Evolutionary conservation across 1,284 basidiomycete species (phyloP).

Genomic region (Vanrija pseudolonga): DNA sequence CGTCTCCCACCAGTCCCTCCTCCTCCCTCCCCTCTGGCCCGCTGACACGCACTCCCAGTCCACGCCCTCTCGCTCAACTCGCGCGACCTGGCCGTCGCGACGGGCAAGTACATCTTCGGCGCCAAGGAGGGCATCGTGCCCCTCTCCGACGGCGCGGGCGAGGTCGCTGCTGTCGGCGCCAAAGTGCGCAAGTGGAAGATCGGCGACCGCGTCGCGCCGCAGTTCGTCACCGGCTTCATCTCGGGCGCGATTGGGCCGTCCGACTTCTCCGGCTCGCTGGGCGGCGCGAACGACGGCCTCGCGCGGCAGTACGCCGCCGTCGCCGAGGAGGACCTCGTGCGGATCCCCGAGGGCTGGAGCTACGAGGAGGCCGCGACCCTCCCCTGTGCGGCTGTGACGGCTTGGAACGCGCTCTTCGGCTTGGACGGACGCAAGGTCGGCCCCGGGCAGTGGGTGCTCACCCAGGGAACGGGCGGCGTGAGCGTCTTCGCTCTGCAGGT

Average conservation of each 20-base stretch:
- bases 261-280: conserved; percentile 47
- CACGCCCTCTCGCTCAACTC: conserved; percentile 22
- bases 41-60: conserved; percentile 5
- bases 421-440: conserved; percentile 27
- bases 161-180: conserved; percentile 58
- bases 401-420: conserved; percentile 49
- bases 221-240: conserved; percentile 48
- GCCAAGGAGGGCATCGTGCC: conserved; percentile 39
- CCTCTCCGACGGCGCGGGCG: conserved; percentile 62
- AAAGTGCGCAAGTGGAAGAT: conserved; percentile 55
- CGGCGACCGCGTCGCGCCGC: conserved; percentile 58
- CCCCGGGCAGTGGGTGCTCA: conserved; percentile 47
- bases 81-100: conserved; percentile 12
- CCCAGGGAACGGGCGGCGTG: conserved; percentile 50
- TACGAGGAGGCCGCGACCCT: conserved; percentile 47
- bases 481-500: conserved; percentile 46
- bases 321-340: conserved; percentile 29
- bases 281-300: conserved; percentile 56
- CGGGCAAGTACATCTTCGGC: conserved; percentile 12
- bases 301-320: conserved; percentile 57
- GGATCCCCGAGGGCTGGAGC: conserved; percentile 37
- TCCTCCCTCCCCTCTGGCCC: no score
- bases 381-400: conserved; percentile 47
- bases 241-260: neutral
- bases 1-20: no score